Evolutionary conservation across 345 rosid species (phyloP), one percentile per base, ranked within the genome.

Genomic region (Turnera subulata): DNA sequence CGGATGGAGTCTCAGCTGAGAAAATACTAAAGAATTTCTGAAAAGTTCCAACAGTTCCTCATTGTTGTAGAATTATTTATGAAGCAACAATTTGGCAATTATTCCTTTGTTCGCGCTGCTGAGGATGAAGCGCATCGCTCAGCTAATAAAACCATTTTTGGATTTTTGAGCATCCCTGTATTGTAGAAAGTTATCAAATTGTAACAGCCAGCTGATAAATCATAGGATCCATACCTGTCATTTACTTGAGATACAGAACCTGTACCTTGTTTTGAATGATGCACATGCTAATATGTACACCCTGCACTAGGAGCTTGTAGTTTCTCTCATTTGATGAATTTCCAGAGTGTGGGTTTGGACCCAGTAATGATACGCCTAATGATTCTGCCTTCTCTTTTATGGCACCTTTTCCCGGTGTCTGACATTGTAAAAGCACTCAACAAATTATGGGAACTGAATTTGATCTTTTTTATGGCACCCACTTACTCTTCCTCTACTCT

Each of bases 11-110:
- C 52, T 71, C 86, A 5, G 71, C 66, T 5, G 89, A 80, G 63
- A 87, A 78, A 78, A 77, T 93, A 63, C 78, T 93, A 50, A 84
- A 77, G 88, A 93, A 90, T 78, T 93, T 93, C 73, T 93, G 84
- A 89, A 43, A 51, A 24, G 50, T 50, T 20, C n/a, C 11, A 46
- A 15, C 33, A 39, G 56, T 20, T 70, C 60, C 37, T 6, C 17
- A 37, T 57, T 70, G 78, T 75, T 79, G 72, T 74, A 63, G 46
- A 37, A 44, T 73, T 40, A 50, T 47, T 46, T 61, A 63, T 58
- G 45, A n/a, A 62, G 55, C 21, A 24, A 50, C 53, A 59, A 2
- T 3, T 43, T 53, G 58, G 33, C 39, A 15, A 47, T 64, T 56
- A 71, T 75, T 80, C 77, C 63, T 78, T 75, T 24, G 22, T 11